Percentiles rank a stretch among this genome's conserved stretches.
phyloP scores from a whole-genome alignment of 2,329 filamentous ascomycete species.

The Aspergillus texensis region DNA sequence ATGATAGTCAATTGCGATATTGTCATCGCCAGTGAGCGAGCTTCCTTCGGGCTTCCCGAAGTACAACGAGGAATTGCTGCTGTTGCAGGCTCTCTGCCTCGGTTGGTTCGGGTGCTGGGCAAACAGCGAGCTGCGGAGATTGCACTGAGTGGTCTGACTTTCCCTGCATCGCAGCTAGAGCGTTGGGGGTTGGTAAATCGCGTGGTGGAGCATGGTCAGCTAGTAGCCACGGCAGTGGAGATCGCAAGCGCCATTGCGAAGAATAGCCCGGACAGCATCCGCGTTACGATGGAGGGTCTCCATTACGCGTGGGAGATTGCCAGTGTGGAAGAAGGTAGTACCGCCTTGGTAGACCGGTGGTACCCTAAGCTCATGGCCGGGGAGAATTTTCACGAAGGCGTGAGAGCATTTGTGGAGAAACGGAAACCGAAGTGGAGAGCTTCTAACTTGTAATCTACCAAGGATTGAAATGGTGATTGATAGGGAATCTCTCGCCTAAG shows the following conservation, averaged over 20 bases:
- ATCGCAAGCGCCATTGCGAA: slow-evolving; percentile 63
- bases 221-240: slow-evolving; percentile 51
- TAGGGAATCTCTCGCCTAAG: not conserved
- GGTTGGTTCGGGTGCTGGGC: slow-evolving; percentile 67
- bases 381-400: slow-evolving; percentile 73
- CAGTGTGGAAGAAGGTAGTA: slow-evolving; percentile 65
- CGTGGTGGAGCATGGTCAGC: slow-evolving; percentile 51
- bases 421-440: slow-evolving; percentile 63
- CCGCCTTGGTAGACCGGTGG: slow-evolving; percentile 58
- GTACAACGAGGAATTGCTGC: slow-evolving; percentile 71
- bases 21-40: slow-evolving; percentile 53
- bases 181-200: slow-evolving; percentile 72
- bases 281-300: slow-evolving; percentile 70
- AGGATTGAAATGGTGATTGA: not conserved
- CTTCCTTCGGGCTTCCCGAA: slow-evolving; percentile 71
- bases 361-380: slow-evolving; percentile 63
- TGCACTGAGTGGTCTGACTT: slow-evolving; percentile 64
- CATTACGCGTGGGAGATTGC: slow-evolving; percentile 70
- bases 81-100: slow-evolving; percentile 69
- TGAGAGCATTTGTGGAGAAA: slow-evolving; percentile 75
- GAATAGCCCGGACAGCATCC: slow-evolving; percentile 72
- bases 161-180: slow-evolving; percentile 62
- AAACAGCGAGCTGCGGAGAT: slow-evolving; percentile 71
- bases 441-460: slow-evolving; percentile 32
- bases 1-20: slow-evolving; percentile 75